These are phyloP conservation scores for Lenwebbia sp. DNA, from an alignment of 345 rosid species.

Conservation along the genomic window DNA sequence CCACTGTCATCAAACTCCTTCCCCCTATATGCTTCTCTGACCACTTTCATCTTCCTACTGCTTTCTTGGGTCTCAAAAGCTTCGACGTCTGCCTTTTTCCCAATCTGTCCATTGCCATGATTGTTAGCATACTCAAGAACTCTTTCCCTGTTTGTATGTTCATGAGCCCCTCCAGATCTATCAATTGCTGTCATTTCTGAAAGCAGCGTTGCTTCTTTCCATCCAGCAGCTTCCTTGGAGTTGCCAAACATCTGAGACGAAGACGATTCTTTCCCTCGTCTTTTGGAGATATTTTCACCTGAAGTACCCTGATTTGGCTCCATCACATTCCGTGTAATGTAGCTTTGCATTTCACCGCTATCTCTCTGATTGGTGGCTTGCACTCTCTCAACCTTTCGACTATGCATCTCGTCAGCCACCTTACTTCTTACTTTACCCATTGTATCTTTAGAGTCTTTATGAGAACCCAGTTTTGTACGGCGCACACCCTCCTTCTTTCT, in stretches of 20 bases:
- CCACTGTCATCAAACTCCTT: neutral
- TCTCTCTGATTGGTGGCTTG: slow-evolving; percentile 7
- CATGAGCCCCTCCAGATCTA: slow-evolving; percentile 27
- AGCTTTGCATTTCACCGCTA: slow-evolving; percentile 11
- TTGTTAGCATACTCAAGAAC: slow-evolving; percentile 10
- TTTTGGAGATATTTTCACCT: slow-evolving; percentile 12
- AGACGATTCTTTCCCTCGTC: slow-evolving; percentile 22
- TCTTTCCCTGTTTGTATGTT: slow-evolving; percentile 24
- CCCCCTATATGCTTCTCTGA: slow-evolving; percentile 9
- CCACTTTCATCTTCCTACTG: slow-evolving; percentile 9
- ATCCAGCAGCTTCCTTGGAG: slow-evolving; percentile 47
- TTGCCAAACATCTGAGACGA: slow-evolving; percentile 28
- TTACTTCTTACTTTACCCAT: slow-evolving; percentile 16
- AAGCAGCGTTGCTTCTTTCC: slow-evolving; percentile 67
- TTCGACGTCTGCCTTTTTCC: neutral
- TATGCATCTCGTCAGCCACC: neutral
- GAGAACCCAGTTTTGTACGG: slow-evolving; percentile 17
- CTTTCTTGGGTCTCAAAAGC: neutral
- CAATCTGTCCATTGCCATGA: slow-evolving; percentile 11
- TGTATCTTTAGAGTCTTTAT: slow-evolving; percentile 18
- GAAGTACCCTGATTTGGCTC: neutral
- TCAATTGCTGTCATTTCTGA: slow-evolving; percentile 57
- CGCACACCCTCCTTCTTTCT: slow-evolving; percentile 44
- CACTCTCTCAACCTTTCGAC: slow-evolving; percentile 5
- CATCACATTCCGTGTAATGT: neutral